These are phyloP conservation scores for Tuber umbilicatum DNA, from an alignment of 495 filamentous ascomycete species.

Conservation along the genomic window DNA sequence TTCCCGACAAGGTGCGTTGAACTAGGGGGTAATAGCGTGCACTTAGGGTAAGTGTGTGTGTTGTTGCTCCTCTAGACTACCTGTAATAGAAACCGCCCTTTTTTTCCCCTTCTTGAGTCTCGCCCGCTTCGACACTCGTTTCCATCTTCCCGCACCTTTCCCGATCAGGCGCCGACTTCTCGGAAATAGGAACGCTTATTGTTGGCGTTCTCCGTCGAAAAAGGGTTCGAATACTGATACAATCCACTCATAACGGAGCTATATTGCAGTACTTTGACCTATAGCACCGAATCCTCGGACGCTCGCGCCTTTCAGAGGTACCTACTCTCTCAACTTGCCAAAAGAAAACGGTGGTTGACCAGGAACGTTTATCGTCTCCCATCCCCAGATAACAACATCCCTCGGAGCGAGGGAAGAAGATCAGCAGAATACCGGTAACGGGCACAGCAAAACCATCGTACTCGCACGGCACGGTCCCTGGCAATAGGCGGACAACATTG, in stretches of 20 bases:
- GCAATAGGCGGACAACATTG: not conserved
- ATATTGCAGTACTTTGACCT: not conserved
- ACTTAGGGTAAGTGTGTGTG: conserved; percentile 1
- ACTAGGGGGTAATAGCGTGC: not conserved
- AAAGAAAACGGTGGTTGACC: not conserved
- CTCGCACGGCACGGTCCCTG: not conserved
- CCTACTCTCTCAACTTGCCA: not conserved
- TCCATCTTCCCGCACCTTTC: conserved; percentile 18
- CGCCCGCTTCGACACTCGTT: not conserved
- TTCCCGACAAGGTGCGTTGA: not conserved
- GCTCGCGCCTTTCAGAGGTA: not conserved
- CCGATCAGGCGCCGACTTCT: conserved; percentile 26
- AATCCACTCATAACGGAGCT: not conserved
- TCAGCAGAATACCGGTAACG: not conserved
- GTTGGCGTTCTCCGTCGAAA: not conserved
- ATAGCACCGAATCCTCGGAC: not conserved
- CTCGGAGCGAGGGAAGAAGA: not conserved
- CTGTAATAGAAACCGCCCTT: not conserved
- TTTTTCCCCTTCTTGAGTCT: not conserved
- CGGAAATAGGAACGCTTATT: not conserved
- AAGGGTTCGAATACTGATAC: not conserved
- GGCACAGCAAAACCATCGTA: not conserved
- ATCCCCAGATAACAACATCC: not conserved
- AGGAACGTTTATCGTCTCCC: not conserved
- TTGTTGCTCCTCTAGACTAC: not conserved